These are phyloP conservation scores for Trichoderma pleuroti DNA, from an alignment of 2,329 filamentous ascomycete species.

Conservation along the genomic window DNA sequence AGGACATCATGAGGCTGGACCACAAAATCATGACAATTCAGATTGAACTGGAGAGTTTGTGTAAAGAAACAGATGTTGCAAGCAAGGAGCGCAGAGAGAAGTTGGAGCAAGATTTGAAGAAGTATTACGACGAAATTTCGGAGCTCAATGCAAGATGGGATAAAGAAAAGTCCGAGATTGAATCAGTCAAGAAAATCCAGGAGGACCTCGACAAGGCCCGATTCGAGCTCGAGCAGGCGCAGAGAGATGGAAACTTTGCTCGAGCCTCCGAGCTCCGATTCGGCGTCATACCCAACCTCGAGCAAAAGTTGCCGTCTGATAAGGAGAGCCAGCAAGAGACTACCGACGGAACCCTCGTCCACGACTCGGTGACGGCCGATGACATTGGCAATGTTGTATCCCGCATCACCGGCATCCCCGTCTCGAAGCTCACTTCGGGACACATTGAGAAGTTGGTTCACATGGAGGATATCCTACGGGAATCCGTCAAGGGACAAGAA, in stretches of 20 bases:
- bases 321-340: conserved; percentile 43
- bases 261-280: conserved; percentile 90
- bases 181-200: conserved; percentile 81
- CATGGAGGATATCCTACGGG: conserved; percentile 86
- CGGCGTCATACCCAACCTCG: conserved; percentile 76
- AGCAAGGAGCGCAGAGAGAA: conserved; percentile 86
- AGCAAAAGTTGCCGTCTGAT: conserved; percentile 76
- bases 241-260: conserved; percentile 82
- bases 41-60: conserved; percentile 89
- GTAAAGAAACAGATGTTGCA: conserved; percentile 88
- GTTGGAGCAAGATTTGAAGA: conserved; percentile 71
- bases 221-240: conserved; percentile 81
- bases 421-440: conserved; percentile 86
- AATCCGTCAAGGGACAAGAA: conserved; percentile 87
- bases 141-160: conserved; percentile 82
- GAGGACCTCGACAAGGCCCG: conserved; percentile 83
- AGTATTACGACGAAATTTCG: conserved; percentile 72
- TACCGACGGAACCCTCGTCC: conserved; percentile 62
- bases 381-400: conserved; percentile 93
- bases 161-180: conserved; percentile 80
- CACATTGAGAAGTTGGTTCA: conserved; percentile 92
- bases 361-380: conserved; percentile 91
- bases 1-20: conserved; percentile 87
- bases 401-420: conserved; percentile 85
- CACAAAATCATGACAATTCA: conserved; percentile 96